Evolutionary conservation across 176 grass and related monocot genomes (phyloP).

Genomic region (Guadua angustifolia): DNA sequence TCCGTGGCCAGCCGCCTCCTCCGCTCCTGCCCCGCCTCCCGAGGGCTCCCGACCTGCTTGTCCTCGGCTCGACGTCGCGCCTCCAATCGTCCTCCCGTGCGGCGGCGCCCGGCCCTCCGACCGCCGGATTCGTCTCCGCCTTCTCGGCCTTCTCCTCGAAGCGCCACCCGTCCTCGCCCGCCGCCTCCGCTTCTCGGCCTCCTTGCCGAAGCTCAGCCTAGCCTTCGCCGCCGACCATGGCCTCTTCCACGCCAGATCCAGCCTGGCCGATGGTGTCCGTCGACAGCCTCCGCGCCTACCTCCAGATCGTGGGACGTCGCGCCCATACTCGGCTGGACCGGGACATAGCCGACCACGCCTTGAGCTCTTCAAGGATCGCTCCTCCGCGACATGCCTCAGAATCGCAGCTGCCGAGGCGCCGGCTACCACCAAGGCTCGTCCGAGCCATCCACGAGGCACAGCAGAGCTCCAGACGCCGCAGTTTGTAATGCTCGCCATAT

Average conservation of each 20-base stretch:
- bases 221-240: conserved; percentile 56
- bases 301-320: conserved; percentile 94
- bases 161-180: conserved; percentile 73
- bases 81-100: no score
- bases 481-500: conserved; percentile 40
- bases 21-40: no score
- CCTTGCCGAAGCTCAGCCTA: conserved; percentile 96
- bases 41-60: no score
- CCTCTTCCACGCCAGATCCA: conserved; percentile 59
- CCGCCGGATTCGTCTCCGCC: conserved; percentile 86
- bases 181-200: conserved; percentile 82
- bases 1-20: no score
- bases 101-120: no score
- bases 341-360: conserved; percentile 93
- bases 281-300: conserved; percentile 88
- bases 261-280: conserved; percentile 84
- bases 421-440: conserved; percentile 88
- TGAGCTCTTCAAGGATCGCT: conserved; percentile 95
- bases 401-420: conserved; percentile 91
- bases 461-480: conserved; percentile 88
- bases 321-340: conserved; percentile 79
- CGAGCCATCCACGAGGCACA: conserved; percentile 97
- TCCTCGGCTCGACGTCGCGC: no score
- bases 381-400: conserved; percentile 81
- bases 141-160: conserved; percentile 97